Evolutionary conservation across 345 rosid genomes (phyloP), one percentile per base, ranked within the genome.

Genomic region (Hibiscus syriacus): DNA sequence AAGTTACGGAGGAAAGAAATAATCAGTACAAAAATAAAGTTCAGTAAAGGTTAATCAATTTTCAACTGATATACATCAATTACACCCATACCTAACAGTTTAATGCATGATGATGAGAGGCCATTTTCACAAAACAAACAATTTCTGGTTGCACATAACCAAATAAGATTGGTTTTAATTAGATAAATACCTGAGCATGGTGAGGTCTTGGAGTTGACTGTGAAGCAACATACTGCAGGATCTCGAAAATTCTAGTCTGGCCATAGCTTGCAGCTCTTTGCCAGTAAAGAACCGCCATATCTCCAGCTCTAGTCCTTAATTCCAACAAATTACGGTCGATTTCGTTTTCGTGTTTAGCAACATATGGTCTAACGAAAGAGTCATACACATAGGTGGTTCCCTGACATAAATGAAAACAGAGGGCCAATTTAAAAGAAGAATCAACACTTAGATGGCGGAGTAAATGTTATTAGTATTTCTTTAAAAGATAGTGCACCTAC

Each of bases 321-420:
- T 50, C 55, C 10, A 50, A 20, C 55, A 19, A 50, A 26, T 10
- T 50, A 20, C 13, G 6, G 26, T 50, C 5, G 12, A 19, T 50
- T 50, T 50, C 55, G 20, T 50, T 50, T 50, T 20, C 23, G 9
- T 50, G 55, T 50, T 20, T 20, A 17, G 26, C 55, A 19, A 50
- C 26, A 50, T 50, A 12, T 39, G 27, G n/a, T 62, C 38, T 39
- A 22, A 20, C 19, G 55, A 50, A 50, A 50, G 55, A 50, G 26
- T 50, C 55, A 50, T 50, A 50, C 20, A 45, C 26, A 77, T 80
- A 82, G 29, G 68, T n/a, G 6, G 92, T 79, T 57, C 93, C 90
- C 96, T 86, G 73, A 56, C 63, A 14, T 65, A 64, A n/a, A 25
- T 38, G 17, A 61, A 61, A 61, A 65, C 56, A 65, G 56, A 26